Conservation (phyloP, 148 eudicot species). For the Vaccinium macrocarpon region DNA sequence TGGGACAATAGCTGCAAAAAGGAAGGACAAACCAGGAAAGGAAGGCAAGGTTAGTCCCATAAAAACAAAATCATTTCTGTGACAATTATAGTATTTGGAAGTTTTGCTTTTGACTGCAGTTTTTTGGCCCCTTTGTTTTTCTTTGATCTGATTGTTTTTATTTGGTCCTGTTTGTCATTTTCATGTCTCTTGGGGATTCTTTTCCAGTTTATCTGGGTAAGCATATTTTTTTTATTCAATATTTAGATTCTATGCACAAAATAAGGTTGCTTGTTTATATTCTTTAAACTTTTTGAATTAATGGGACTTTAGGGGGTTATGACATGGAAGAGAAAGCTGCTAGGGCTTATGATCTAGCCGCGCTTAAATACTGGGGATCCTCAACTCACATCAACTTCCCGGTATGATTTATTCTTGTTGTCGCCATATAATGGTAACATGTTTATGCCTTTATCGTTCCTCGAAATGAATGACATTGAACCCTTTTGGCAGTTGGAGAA, state of each 20-base stretch:
- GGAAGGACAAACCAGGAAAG: constrained; percentile 96
- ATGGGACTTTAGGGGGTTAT: constrained; percentile 62
- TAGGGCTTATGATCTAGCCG: constrained; percentile 91
- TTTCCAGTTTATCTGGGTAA: constrained; percentile 91
- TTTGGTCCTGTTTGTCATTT: constrained; percentile 39
- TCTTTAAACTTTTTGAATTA: neutral
- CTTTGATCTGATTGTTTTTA: constrained; percentile 28
- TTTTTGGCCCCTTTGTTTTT: constrained; percentile 18
- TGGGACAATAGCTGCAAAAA: constrained; percentile 88
- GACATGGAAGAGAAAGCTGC: constrained; percentile 97
- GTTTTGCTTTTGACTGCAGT: constrained; percentile 23
- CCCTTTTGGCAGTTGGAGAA: constrained; percentile 53
- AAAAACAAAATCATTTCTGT: constrained; percentile 3
- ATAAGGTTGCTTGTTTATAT: neutral
- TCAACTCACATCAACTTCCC: constrained; percentile 74
- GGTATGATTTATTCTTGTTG: constrained; percentile 31
- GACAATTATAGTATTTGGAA: constrained; percentile 1
- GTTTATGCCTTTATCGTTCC: neutral
- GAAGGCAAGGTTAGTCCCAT: constrained; percentile 79
- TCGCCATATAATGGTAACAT: neutral
- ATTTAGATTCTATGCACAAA: neutral
- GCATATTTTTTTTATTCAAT: constrained; percentile 11
- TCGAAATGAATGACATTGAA: neutral
- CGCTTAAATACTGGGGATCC: constrained; percentile 89
- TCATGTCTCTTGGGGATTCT: constrained; percentile 32